A percentile compares a stretch with the other conserved stretches of the same genome.
Conservation (phyloP, 139 green algal species). For the Chlamydomonas incerta region DNA sequence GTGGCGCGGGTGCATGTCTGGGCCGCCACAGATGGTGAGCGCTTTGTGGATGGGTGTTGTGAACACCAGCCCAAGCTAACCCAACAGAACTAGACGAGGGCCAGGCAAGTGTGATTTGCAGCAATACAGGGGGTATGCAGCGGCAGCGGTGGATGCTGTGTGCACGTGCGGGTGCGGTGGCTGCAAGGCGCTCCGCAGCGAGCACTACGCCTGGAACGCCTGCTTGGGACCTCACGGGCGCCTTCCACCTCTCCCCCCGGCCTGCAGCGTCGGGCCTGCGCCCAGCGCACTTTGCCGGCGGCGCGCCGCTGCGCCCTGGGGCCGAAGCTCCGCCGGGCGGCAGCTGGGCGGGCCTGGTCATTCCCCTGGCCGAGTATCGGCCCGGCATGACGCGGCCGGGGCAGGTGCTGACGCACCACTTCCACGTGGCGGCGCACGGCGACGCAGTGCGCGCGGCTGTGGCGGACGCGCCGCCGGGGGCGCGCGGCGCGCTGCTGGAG, state of each 20-base stretch:
- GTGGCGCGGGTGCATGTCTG: slow-evolving; percentile 34
- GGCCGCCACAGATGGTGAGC: slow-evolving; percentile 27
- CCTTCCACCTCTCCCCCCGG: not conserved
- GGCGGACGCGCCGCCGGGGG: not conserved
- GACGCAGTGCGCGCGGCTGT: not conserved
- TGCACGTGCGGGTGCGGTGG: no score
- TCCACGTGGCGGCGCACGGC: slow-evolving; percentile 11
- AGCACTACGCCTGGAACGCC: no score
- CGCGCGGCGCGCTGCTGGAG: slow-evolving; percentile 7
- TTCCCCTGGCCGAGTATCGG: slow-evolving; percentile 26
- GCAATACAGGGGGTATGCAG: no score
- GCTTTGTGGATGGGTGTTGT: no score
- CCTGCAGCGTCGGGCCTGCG: slow-evolving; percentile 3
- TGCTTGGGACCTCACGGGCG: no score
- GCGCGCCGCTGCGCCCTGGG: not conserved
- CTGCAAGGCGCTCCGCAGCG: no score
- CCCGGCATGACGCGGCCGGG: not conserved
- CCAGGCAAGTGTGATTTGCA: not conserved
- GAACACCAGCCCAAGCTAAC: no score
- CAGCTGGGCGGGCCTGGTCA: not conserved
- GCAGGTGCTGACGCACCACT: not conserved
- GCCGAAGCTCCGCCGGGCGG: not conserved
- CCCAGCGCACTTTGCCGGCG: not conserved
- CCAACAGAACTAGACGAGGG: not conserved
- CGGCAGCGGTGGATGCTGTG: no score